Conservation (phyloP, 192 early-diverging fungal species). For the Backusella morwellensis region DNA sequence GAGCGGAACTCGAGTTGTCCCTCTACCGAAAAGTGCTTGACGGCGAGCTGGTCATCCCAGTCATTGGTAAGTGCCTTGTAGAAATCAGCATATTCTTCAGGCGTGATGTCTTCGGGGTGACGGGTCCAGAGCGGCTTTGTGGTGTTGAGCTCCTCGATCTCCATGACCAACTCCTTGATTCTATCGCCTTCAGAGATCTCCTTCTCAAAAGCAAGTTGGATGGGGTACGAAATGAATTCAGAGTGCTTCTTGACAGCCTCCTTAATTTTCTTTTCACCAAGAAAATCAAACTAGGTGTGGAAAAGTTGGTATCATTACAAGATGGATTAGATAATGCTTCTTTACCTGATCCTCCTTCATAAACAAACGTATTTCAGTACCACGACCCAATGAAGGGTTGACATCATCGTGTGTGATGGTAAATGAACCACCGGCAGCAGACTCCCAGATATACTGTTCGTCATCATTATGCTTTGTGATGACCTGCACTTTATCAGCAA, state of each 20-base stretch:
- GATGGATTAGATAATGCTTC: not conserved
- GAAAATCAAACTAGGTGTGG: conserved; percentile 57
- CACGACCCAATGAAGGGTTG: conserved; percentile 89
- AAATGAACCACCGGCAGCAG: conserved; percentile 85
- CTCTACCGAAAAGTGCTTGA: conserved; percentile 99
- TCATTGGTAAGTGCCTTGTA: conserved; percentile 99
- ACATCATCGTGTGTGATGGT: conserved; percentile 89
- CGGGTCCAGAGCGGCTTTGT: conserved; percentile 99
- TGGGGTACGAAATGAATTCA: conserved; percentile 99
- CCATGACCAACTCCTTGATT: conserved; percentile 74
- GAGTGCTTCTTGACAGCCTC: conserved; percentile 99
- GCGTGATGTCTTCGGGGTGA: conserved; percentile 94
- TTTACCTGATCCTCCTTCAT: conserved; percentile 90
- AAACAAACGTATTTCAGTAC: conserved; percentile 91
- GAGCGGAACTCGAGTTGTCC: conserved; percentile 99
- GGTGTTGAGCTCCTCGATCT: conserved; percentile 97
- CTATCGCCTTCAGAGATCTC: conserved; percentile 57
- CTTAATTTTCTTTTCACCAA: conserved; percentile 98
- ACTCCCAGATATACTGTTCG: conserved; percentile 96
- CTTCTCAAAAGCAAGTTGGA: conserved; percentile 94
- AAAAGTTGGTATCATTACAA: not conserved
- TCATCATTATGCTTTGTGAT: conserved; percentile 97
- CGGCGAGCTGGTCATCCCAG: conserved; percentile 97
- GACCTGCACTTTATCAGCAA: conserved; percentile 95
- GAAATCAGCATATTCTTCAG: conserved; percentile 96